Evolutionary conservation across 2,329 filamentous ascomycete species (phyloP).

Genomic region (Colletotrichum tamarilloi): DNA sequence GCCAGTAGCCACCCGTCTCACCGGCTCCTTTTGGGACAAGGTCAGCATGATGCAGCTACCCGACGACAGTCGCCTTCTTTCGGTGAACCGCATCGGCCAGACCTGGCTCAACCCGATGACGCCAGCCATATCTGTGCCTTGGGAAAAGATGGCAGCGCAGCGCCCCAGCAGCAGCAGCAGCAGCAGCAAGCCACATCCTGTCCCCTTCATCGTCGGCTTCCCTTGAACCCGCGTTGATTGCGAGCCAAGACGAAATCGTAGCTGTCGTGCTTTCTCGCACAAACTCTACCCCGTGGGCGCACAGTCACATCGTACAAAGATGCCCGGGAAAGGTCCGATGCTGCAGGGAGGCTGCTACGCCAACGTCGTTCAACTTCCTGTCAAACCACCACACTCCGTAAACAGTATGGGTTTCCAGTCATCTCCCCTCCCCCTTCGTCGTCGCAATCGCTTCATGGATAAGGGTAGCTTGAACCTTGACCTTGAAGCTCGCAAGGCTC

Average conservation of each 20-base stretch:
- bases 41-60: conserved; percentile 19
- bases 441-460: neutral
- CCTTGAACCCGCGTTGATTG: neutral
- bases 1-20: conserved; percentile 24
- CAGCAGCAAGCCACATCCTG: neutral
- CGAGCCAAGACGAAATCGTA: conserved; percentile 21
- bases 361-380: conserved; percentile 21
- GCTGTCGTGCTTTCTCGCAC: conserved; percentile 26
- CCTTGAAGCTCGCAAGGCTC: neutral
- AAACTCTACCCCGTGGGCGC: conserved; percentile 13
- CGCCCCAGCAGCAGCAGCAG: no score
- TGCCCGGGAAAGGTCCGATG: conserved; percentile 35
- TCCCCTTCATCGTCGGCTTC: neutral
- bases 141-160: neutral
- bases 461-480: neutral
- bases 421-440: neutral
- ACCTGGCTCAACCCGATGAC: neutral
- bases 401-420: neutral
- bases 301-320: conserved; percentile 32
- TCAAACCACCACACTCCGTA: neutral
- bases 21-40: conserved; percentile 14
- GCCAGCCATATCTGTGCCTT: neutral
- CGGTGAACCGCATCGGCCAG: conserved; percentile 3
- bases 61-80: conserved; percentile 26
- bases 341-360: conserved; percentile 29